Evolutionary conservation across 768 basidiomycete species (phyloP).

Genomic region (Naganishia vishniacii): DNA sequence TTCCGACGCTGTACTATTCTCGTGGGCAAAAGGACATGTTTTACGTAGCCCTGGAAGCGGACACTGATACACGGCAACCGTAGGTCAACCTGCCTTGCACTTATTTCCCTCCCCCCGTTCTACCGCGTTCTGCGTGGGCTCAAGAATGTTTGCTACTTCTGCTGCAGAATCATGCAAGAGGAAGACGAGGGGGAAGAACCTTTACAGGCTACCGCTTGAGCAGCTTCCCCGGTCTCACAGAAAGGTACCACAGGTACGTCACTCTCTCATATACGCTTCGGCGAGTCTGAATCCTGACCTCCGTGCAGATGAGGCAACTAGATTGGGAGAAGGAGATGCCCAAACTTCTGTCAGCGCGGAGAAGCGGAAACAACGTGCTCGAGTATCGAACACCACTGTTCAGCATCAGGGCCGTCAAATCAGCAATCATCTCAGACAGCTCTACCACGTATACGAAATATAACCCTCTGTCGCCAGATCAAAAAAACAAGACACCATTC

Average conservation of each 20-base stretch:
- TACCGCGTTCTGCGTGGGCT: background rate
- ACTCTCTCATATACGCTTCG: background rate
- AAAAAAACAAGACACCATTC: conserved; percentile 16
- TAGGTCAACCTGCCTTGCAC: conserved; percentile 12
- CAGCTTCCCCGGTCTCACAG: background rate
- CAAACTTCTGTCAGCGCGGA: conserved; percentile 3
- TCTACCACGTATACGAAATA: background rate
- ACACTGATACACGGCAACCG: conserved; percentile 26
- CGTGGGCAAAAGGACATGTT: conserved; percentile 41
- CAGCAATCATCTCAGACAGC: background rate
- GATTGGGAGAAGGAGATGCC: conserved; percentile 18
- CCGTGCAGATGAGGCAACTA: conserved; percentile 8
- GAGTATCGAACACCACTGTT: conserved; percentile 11
- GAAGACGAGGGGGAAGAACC: conserved; percentile 7
- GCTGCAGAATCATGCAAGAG: conserved; percentile 1
- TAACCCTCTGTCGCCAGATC: conserved; percentile 5
- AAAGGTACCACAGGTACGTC: background rate
- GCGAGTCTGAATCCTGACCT: background rate
- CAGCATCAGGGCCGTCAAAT: conserved; percentile 9
- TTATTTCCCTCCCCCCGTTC: background rate
- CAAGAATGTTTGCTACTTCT: conserved; percentile 21
- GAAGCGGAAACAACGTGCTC: background rate
- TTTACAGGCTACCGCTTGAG: conserved; percentile 16
- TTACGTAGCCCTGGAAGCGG: conserved; percentile 37
- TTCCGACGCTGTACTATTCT: conserved; percentile 68